Evolutionary conservation across 1,284 basidiomycete genomes (phyloP).

Genomic region (Cutaneotrichosporon sp.): DNA sequence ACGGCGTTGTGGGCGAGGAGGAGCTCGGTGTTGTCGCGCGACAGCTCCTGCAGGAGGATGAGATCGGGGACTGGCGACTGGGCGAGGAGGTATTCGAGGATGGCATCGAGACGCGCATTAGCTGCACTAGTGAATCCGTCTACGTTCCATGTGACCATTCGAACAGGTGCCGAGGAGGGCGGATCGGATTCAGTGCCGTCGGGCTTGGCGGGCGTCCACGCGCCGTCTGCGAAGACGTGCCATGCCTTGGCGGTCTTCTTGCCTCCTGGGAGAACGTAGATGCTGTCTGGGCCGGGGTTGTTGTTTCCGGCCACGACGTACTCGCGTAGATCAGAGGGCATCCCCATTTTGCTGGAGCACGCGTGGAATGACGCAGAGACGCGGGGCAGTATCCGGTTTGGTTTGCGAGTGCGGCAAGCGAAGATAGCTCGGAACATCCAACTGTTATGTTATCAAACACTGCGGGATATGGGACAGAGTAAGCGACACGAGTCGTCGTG

Average conservation of each 20-base stretch:
- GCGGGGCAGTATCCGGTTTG: too few relatives aligned
- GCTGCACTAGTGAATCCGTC: neutral
- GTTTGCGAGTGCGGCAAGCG: too few relatives aligned
- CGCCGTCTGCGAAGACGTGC: neutral
- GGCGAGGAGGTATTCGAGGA: neutral
- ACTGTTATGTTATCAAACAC: too few relatives aligned
- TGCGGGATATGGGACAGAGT: too few relatives aligned
- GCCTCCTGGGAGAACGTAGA: neutral
- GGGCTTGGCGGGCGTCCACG: conserved; percentile 1
- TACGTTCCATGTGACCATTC: conserved; percentile 5
- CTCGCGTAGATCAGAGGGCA: neutral
- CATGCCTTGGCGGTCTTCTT: neutral
- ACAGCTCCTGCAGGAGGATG: conserved; percentile 5
- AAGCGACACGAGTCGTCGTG: too few relatives aligned
- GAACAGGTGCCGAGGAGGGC: neutral
- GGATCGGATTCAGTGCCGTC: too few relatives aligned
- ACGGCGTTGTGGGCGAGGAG: neutral
- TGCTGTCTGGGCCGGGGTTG: neutral
- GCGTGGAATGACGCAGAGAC: neutral
- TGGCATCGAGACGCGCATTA: neutral
- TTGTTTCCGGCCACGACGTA: neutral
- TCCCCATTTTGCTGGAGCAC: neutral
- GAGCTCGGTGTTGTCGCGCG: neutral
- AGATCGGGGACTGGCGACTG: neutral
- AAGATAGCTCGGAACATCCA: too few relatives aligned